Conservation (phyloP, 495 filamentous ascomycete genomes). For the Symbiotaphrina buchneri region DNA sequence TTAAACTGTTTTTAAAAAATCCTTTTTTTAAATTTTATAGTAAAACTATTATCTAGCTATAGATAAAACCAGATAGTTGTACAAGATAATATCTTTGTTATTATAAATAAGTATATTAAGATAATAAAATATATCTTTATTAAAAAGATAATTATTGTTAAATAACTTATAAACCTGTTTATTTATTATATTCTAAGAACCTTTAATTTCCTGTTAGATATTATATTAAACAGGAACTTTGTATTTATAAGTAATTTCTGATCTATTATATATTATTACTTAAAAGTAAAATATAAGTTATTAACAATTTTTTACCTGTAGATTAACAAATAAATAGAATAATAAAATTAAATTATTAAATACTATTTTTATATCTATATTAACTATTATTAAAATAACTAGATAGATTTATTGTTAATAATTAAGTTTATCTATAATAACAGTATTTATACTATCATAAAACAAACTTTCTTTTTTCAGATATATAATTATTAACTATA, state of each 20-base stretch:
- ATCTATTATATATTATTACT: conserved; percentile 3
- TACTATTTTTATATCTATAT: conserved; percentile 6
- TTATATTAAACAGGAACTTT: conserved; percentile 2
- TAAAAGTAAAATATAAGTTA: background rate
- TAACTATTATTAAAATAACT: conserved; percentile 7
- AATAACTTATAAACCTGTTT: background rate
- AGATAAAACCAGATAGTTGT: background rate
- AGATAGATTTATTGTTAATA: conserved; percentile 2
- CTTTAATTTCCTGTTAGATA: background rate
- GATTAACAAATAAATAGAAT: conserved; percentile 7
- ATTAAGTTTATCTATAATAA: conserved; percentile 12
- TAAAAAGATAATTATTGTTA: background rate
- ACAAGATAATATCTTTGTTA: conserved; percentile 4
- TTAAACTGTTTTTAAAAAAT: conserved; percentile 3
- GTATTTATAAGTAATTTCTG: conserved; percentile 1
- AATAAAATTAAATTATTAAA: conserved; percentile 5
- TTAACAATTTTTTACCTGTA: conserved; percentile 6
- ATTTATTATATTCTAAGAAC: background rate
- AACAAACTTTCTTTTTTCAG: conserved; percentile 8
- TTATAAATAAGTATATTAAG: conserved; percentile 4
- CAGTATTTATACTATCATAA: conserved; percentile 1
- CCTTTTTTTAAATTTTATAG: conserved; percentile 8
- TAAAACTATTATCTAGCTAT: conserved; percentile 1
- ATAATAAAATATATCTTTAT: conserved; percentile 2
- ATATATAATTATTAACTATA: conserved; percentile 5